Conservation (phyloP, 2,329 filamentous ascomycete genomes). For the Aspergillus amoenus region DNA sequence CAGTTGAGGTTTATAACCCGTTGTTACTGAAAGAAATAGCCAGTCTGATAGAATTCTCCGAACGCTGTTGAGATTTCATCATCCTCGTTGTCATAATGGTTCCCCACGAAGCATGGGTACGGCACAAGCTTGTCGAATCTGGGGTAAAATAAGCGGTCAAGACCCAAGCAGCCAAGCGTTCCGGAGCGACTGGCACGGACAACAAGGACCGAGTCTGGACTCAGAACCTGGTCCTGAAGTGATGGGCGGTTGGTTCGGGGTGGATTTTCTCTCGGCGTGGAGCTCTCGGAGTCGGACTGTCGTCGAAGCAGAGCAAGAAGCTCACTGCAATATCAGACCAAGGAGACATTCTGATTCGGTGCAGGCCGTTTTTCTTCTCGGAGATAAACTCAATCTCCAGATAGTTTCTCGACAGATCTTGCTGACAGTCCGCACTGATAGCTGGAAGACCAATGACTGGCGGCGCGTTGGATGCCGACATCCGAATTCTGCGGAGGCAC, state of each 20-base stretch:
- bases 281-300: neutral
- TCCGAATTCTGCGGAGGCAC: neutral
- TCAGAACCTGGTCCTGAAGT: neutral
- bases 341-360: neutral
- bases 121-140: too few relatives aligned
- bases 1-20: too few relatives aligned
- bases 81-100: too few relatives aligned
- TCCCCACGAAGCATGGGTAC: too few relatives aligned
- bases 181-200: too few relatives aligned
- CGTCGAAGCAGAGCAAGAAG: too few relatives aligned
- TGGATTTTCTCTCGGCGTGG: neutral
- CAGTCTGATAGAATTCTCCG: too few relatives aligned
- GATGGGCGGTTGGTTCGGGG: neutral
- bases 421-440: neutral
- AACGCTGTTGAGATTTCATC: too few relatives aligned
- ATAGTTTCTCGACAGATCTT: neutral
- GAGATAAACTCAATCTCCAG: neutral
- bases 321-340: neutral
- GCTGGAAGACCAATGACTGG: too few relatives aligned
- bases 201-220: neutral
- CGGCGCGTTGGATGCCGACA: conserved; percentile 1
- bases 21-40: too few relatives aligned
- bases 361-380: neutral
- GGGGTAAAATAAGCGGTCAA: neutral
- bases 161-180: neutral